Percentiles rank a stretch among this genome's conserved stretches.
Evolutionary conservation across 257 asterid species (phyloP).

Genomic region (Jacaranda copaia): DNA sequence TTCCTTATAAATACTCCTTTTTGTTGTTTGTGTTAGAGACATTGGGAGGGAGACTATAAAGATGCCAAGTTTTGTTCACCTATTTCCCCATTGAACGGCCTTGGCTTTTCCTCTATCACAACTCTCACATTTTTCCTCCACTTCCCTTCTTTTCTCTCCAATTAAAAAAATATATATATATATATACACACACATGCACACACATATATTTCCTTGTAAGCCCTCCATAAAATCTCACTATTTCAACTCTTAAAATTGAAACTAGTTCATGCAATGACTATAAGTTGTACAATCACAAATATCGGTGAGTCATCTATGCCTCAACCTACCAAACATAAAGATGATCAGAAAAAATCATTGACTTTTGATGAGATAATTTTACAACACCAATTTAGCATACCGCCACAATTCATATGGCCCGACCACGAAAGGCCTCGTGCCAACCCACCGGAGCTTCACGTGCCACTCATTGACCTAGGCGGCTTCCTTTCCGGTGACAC

Average conservation of each 20-base stretch:
- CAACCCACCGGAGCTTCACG: constrained; percentile 54
- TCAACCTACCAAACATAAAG: constrained; percentile 15
- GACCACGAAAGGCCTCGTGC: constrained; percentile 63
- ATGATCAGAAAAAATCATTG: constrained; percentile 36
- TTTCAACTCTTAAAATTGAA: neutral
- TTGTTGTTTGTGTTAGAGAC: constrained; percentile 41
- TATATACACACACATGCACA: too few relatives aligned
- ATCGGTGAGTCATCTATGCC: constrained; percentile 33
- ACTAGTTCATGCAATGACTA: constrained; percentile 55
- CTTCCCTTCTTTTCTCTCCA: constrained; percentile 22
- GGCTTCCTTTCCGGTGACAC: constrained; percentile 69
- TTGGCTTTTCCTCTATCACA: constrained; percentile 55
- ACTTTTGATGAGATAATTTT: constrained; percentile 59
- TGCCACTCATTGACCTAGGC: constrained; percentile 66
- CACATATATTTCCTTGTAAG: neutral
- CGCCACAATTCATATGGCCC: constrained; percentile 82
- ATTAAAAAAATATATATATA: too few relatives aligned
- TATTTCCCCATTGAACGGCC: constrained; percentile 49
- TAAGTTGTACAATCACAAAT: constrained; percentile 37
- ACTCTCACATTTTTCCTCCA: constrained; percentile 24
- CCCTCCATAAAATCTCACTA: neutral
- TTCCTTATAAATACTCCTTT: constrained; percentile 39
- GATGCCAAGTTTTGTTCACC: constrained; percentile 51
- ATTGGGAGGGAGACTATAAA: constrained; percentile 43
- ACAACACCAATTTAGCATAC: constrained; percentile 50